Evolutionary conservation across 805 yeast genomes (phyloP).

Genomic region (Blastobotrys attinorum): DNA sequence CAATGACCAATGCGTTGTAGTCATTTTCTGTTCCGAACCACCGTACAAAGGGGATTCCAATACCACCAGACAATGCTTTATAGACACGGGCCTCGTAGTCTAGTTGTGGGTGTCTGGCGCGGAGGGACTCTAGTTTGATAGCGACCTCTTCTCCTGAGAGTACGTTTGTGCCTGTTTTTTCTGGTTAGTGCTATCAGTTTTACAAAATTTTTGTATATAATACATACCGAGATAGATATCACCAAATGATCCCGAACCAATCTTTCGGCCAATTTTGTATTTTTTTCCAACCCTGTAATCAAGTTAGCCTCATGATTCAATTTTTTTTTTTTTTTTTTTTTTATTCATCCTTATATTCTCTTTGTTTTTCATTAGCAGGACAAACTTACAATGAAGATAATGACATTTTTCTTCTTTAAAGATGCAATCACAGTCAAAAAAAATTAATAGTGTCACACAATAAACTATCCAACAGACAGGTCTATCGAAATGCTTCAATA

Average conservation of each 20-base stretch:
- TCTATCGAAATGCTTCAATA: no score
- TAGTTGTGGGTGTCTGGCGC: conserved; percentile 93
- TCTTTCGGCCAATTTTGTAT: conserved; percentile 87
- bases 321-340: conserved; percentile 27
- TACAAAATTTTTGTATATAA: not conserved
- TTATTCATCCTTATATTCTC: not conserved
- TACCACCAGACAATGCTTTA: conserved; percentile 90
- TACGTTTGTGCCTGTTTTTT: conserved; percentile 63
- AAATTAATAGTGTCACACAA: no score
- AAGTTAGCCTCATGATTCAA: no score
- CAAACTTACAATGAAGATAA: not conserved
- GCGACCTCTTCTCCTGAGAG: conserved; percentile 98
- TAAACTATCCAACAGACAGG: no score
- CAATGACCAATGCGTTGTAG: conserved; percentile 95
- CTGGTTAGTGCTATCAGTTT: not conserved
- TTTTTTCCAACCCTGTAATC: conserved; percentile 91
- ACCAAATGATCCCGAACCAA: conserved; percentile 96
- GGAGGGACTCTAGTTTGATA: conserved; percentile 80
- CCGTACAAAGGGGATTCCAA: conserved; percentile 93
- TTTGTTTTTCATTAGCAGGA: not conserved
- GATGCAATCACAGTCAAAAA: no score
- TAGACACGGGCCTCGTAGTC: conserved; percentile 96
- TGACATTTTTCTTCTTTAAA: no score
- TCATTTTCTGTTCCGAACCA: conserved; percentile 98
- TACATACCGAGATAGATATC: conserved; percentile 69